Evolutionary conservation across 1,284 basidiomycete genomes (phyloP), one percentile per base, ranked within the genome.

Genomic region (Ustilago crameri): DNA sequence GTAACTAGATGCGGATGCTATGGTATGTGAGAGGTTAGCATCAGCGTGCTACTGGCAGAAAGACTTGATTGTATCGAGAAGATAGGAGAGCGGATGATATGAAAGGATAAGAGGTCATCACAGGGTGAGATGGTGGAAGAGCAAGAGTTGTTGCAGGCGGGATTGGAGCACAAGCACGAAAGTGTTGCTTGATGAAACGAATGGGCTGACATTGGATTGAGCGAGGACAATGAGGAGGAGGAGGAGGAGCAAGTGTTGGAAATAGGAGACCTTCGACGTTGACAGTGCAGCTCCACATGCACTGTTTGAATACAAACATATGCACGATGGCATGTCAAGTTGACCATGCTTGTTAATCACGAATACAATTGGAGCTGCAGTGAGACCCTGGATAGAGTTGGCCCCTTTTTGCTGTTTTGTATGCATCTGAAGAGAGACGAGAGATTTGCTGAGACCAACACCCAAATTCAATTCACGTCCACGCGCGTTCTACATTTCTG

Each of bases 401-500:
- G 47, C 62, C 62, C 51, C 51, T 55, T 60, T 46, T 22, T 34
- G 10, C 7, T n/a, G 2, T 38, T 34, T 42, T 18, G 43, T n/a
- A 32, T 45, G 43, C 40, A 30, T 20, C 41, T 42, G 9, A 12
- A n/a, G n/a, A n/a, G n/a, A n/a, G n/a, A n/a, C n/a, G n/a, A n/a
- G n/a, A n/a, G n/a, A n/a, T 18, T 23, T n/a, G 41, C 41, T 51
- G 53, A 63, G 53, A 63, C 53, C 60, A 63, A 63, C 60, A 63
- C 60, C 47, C 48, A 30, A 5, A 30, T 5, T 7, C 5, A 12
- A 5, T 5, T 30, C 46, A 49, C 22, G 46, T 57, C 47, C 15
- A 50, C 40, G 23, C 41, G 47, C 23, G 27, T 57, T 57, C 47
- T 56, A 43, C 45, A 18, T 23, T 42, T 23, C 10, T 15, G 5